A percentile compares a stretch with the other conserved stretches of the same genome.
phyloP scores from a whole-genome alignment of 2,329 filamentous ascomycete genomes.

The Talaromyces rugulosus region DNA sequence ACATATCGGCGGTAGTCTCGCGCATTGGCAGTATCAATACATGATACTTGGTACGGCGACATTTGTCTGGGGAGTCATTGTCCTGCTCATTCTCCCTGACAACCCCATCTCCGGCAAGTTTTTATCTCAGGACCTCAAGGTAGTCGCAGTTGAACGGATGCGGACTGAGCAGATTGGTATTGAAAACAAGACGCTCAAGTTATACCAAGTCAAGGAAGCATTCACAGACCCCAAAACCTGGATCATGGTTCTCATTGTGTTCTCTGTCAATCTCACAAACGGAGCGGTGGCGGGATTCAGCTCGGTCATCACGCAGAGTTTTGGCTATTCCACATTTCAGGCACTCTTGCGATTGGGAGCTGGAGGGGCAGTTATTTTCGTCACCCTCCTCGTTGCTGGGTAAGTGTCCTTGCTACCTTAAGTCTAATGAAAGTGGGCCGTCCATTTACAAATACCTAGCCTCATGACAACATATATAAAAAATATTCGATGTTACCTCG shows the following conservation, averaged over 20 bases:
- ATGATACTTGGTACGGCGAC: neutral
- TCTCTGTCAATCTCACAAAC: neutral
- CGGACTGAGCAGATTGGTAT: neutral
- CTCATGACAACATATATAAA: slow-evolving; percentile 51
- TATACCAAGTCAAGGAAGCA: neutral
- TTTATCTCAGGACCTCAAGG: slow-evolving; percentile 48
- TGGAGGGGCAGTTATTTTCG: slow-evolving; percentile 41
- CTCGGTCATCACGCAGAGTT: slow-evolving; percentile 55
- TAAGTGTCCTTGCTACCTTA: slow-evolving; percentile 54
- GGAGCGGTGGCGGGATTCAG: slow-evolving; percentile 54
- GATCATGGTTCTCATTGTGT: slow-evolving; percentile 24
- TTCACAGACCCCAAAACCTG: neutral
- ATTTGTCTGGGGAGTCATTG: neutral
- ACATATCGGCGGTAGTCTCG: slow-evolving; percentile 7
- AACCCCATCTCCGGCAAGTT: slow-evolving; percentile 53
- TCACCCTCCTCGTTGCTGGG: slow-evolving; percentile 55
- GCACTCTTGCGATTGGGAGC: slow-evolving; percentile 45
- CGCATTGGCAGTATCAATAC: neutral
- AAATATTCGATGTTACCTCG: neutral
- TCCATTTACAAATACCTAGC: slow-evolving; percentile 53
- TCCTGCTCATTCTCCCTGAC: slow-evolving; percentile 53
- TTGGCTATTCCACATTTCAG: slow-evolving; percentile 52
- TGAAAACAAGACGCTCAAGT: neutral
- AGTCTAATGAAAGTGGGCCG: slow-evolving; percentile 48
- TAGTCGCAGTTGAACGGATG: slow-evolving; percentile 51